Evolutionary conservation across 2,329 filamentous ascomycete species (phyloP), one percentile per base, ranked within the genome.

Genomic region (Nothomitra cinnamomea): DNA sequence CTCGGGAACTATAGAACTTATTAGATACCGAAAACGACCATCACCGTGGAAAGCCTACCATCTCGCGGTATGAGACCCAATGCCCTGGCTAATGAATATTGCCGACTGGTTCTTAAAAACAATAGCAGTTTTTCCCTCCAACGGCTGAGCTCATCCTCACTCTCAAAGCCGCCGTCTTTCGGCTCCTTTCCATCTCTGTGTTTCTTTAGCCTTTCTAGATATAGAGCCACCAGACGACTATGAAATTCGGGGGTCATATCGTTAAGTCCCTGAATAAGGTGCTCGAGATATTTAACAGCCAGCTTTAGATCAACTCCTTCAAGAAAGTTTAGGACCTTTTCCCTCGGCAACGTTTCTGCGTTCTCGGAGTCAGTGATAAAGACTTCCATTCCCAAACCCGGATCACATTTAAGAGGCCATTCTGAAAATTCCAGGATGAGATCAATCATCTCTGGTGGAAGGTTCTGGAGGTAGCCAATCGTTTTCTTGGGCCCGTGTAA

Each of bases 311-410:
- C 81, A 35, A 94, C 79, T 0, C 70, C 69, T 42, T 79, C 75
- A 2, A 98, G 70, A 61, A 90, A 96, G 1, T 75, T 70, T 1
- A 90, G 72, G 0, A 98, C 85, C 52, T 71, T 77, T 28, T 85
- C 77, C 42, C 90, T 77, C 1, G 90, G 88, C 10, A 98, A 68
- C 0, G 82, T 87, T 70, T 96, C 92, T 1, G 92, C 89, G 62
- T 96, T 96, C 64, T 95, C 87, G 1, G 87, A 92, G 64, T 98
- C 92, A 1, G 86, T 87, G 0, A 92, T 70, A 66, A 98, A 98
- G 0, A 98, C 77, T 58, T 95, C 87, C 84, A 98, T 94, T 3
- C 85, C 89, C 40, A 87, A 70, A 1, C 80, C 75, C 0, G 87
- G 79, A 57, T 87, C 80, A 13, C 75, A 76, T 53, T 77, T 75